Evolutionary conservation across 495 filamentous ascomycete genomes (phyloP).

Genomic region (Podospora bellae-mahoneyi): DNA sequence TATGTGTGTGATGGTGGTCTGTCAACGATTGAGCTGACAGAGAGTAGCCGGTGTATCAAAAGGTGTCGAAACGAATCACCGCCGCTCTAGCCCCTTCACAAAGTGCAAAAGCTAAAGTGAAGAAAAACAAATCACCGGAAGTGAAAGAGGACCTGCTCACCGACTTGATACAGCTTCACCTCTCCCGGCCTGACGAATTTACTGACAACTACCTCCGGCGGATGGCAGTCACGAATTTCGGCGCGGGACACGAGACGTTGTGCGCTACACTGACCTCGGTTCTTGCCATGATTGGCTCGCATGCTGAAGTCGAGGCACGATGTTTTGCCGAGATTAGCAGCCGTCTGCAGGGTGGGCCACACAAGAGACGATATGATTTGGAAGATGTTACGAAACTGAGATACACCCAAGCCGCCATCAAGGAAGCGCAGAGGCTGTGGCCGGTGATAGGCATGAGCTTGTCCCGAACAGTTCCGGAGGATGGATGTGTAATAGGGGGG

Average conservation of each 20-base stretch:
- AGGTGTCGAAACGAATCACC: constrained; percentile 26
- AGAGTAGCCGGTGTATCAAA: constrained; percentile 31
- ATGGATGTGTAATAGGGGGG: constrained; percentile 49
- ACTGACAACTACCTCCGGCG: constrained; percentile 42
- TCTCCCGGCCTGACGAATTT: constrained; percentile 31
- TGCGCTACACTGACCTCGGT: constrained; percentile 43
- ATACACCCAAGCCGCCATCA: constrained; percentile 60
- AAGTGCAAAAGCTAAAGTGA: not conserved
- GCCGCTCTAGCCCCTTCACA: constrained; percentile 13
- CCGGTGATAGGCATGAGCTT: constrained; percentile 57
- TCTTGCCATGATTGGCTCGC: constrained; percentile 35
- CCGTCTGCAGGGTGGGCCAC: not conserved
- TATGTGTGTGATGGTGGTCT: constrained; percentile 6
- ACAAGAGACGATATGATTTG: constrained; percentile 29
- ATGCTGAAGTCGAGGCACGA: constrained; percentile 21
- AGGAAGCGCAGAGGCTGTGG: constrained; percentile 60
- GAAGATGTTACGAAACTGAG: constrained; percentile 13
- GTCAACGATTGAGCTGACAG: not conserved
- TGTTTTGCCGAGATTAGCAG: not conserved
- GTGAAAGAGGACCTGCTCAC: constrained; percentile 30
- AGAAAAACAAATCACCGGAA: not conserved
- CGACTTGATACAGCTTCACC: constrained; percentile 39
- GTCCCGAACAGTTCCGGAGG: constrained; percentile 53
- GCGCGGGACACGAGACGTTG: constrained; percentile 47
- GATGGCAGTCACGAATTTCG: constrained; percentile 48